Conservation (phyloP, 106 monocot genomes). For the Dioscorea zingiberensis region DNA sequence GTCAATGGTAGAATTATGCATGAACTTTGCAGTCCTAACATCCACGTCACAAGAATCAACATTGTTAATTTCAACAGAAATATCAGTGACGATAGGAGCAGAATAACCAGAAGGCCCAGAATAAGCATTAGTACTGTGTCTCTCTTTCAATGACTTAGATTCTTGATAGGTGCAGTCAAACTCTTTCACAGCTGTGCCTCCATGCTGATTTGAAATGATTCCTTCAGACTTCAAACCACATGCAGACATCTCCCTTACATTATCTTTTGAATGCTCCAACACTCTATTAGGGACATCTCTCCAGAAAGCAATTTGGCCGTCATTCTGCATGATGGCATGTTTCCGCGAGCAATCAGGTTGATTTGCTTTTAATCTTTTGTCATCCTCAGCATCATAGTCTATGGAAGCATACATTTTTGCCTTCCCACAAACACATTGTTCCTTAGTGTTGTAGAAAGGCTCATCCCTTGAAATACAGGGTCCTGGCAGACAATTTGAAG, state of each 20-base stretch:
- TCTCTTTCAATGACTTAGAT: conserved; percentile 18
- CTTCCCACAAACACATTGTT: conserved; percentile 18
- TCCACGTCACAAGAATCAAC: conserved; percentile 6
- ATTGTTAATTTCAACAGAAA: conserved; percentile 47
- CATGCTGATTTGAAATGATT: background rate
- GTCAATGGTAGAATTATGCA: conserved; percentile 32
- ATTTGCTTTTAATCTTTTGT: conserved; percentile 6
- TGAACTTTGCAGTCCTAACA: conserved; percentile 2
- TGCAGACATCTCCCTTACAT: conserved; percentile 12
- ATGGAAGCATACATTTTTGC: conserved; percentile 4
- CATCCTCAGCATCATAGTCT: conserved; percentile 21
- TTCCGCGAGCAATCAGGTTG: conserved; percentile 31
- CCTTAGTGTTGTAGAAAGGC: conserved; percentile 9
- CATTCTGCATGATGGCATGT: conserved; percentile 12
- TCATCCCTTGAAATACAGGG: conserved; percentile 11
- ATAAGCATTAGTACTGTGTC: conserved; percentile 35
- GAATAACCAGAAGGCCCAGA: conserved; percentile 52
- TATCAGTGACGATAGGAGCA: conserved; percentile 49
- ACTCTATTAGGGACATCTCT: conserved; percentile 40
- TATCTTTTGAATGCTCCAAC: conserved; percentile 16
- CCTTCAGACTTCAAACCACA: conserved; percentile 10
- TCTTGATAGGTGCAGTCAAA: conserved; percentile 20
- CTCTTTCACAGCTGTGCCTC: conserved; percentile 10
- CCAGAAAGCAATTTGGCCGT: conserved; percentile 20
- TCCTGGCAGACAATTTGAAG: conserved; percentile 25